Conservation (phyloP, 352 stramenopile species). For the Saprolegnia parasitica region DNA sequence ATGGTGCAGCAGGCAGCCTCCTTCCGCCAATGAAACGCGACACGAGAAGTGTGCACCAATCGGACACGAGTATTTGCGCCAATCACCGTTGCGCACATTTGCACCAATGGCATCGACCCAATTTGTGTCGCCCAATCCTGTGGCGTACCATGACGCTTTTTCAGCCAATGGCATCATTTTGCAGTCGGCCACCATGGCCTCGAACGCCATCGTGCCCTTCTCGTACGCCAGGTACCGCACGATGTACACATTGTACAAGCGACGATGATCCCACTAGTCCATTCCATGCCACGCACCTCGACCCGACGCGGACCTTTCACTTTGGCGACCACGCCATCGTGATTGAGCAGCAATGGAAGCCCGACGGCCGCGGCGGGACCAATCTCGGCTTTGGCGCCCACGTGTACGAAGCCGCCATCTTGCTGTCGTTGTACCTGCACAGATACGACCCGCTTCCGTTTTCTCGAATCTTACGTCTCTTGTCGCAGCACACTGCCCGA, state of each 20-base stretch:
- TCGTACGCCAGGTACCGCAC: conserved; percentile 17
- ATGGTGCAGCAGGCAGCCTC: not conserved
- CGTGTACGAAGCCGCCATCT: conserved; percentile 73
- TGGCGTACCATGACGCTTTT: not conserved
- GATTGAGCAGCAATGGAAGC: conserved; percentile 75
- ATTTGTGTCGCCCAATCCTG: too few relatives aligned
- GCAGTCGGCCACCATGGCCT: not conserved
- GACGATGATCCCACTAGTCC: conserved; percentile 35
- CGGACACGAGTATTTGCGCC: not conserved
- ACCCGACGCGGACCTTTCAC: conserved; percentile 58
- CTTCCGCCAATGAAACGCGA: not conserved
- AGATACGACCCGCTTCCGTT: conserved; percentile 28
- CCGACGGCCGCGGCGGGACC: conserved; percentile 67
- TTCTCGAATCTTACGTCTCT: not conserved
- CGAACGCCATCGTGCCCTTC: conserved; percentile 22
- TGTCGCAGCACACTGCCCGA: conserved; percentile 7
- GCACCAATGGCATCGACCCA: not conserved
- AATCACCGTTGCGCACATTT: not conserved
- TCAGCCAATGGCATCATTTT: not conserved
- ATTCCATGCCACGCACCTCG: conserved; percentile 68
- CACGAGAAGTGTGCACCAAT: too few relatives aligned
- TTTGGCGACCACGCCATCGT: conserved; percentile 51
- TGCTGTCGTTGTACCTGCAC: conserved; percentile 67
- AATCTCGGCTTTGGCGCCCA: conserved; percentile 70
- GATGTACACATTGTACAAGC: not conserved